Evolutionary conservation across 1,284 basidiomycete genomes (phyloP).

Genomic region (Naganishia liquefaciens): DNA sequence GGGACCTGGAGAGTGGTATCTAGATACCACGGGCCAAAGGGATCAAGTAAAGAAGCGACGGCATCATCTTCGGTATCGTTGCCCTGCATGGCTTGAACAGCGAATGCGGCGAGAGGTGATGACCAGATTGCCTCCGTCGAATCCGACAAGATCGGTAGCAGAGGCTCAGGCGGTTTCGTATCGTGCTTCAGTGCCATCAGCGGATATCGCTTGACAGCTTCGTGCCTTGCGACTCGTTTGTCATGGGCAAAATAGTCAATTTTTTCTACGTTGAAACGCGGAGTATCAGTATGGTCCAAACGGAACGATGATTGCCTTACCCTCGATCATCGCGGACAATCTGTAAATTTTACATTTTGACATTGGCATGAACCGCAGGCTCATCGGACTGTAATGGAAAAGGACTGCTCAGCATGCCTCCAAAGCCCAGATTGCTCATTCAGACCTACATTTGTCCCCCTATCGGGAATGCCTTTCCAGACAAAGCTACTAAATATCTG

Average conservation of each 20-base stretch:
- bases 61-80: conserved; percentile 54
- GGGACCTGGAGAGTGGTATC: conserved; percentile 55
- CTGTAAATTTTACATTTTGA: conserved; percentile 81
- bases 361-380: conserved; percentile 79
- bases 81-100: conserved; percentile 42
- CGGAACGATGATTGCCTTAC: conserved; percentile 55
- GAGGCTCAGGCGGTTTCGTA: conserved; percentile 54
- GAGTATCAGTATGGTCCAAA: neutral
- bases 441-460: conserved; percentile 66
- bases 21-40: conserved; percentile 61
- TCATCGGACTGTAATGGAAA: conserved; percentile 61
- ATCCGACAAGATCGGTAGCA: conserved; percentile 60
- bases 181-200: conserved; percentile 68
- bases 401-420: neutral
- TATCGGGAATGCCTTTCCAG: conserved; percentile 77
- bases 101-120: conserved; percentile 55
- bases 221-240: conserved; percentile 71
- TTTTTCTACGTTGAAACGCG: conserved; percentile 60
- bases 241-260: conserved; percentile 75
- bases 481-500: conserved; percentile 66
- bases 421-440: neutral
- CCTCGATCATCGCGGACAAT: conserved; percentile 77
- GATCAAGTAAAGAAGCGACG: conserved; percentile 56
- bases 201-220: conserved; percentile 66
- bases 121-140: conserved; percentile 50